Evolutionary conservation across 768 basidiomycete species (phyloP).

Genomic region (Suillus plorans): DNA sequence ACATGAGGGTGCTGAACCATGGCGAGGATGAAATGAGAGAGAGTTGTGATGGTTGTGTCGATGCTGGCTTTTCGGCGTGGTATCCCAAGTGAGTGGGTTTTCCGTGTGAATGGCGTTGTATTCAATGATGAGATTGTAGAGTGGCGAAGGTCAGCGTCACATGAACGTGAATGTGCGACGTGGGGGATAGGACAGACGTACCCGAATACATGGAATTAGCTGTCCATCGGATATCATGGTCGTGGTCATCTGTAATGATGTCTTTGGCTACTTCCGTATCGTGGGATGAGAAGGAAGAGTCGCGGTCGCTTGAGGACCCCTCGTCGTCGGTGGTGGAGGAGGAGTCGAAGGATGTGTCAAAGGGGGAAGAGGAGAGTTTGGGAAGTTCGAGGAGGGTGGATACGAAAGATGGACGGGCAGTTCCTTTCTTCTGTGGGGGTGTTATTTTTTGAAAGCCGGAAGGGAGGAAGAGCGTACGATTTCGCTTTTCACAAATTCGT

Average conservation of each 20-base stretch:
- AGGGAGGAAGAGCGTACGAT: constrained; percentile 50
- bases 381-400: constrained; percentile 55
- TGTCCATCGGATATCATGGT: constrained; percentile 75
- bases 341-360: neutral
- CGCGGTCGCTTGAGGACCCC: neutral
- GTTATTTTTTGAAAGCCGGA: neutral
- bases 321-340: neutral
- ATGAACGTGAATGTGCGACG: neutral
- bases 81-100: neutral
- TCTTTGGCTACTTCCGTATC: neutral
- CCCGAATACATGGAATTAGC: constrained; percentile 80
- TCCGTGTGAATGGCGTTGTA: neutral
- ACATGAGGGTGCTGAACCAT: constrained; percentile 63
- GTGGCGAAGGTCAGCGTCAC: neutral
- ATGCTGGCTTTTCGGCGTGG: constrained; percentile 40
- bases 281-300: neutral
- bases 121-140: too few species aligned
- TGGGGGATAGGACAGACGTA: neutral
- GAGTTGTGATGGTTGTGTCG: constrained; percentile 61
- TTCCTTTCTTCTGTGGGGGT: constrained; percentile 33
- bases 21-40: constrained; percentile 63
- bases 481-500: constrained; percentile 52
- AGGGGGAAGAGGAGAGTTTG: constrained; percentile 11
- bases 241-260: constrained; percentile 41
- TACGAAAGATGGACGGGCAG: constrained; percentile 39